Conservation (phyloP, 2,329 filamentous ascomycete species). For the Botrytis paeoniae region DNA sequence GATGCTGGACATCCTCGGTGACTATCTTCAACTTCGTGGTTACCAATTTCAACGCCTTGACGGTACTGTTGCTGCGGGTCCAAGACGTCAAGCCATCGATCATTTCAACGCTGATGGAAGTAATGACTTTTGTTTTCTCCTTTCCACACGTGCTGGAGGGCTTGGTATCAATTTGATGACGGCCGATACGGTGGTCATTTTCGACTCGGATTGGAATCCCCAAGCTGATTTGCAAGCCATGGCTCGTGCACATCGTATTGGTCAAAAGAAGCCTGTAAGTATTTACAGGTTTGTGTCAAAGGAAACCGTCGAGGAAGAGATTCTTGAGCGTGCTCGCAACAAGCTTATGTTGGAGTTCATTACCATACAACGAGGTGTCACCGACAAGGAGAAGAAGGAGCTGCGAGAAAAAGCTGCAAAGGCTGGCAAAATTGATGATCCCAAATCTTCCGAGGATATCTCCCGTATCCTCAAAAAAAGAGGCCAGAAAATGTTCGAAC, state of each 20-base stretch:
- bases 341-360: constrained; percentile 97
- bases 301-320: constrained; percentile 97
- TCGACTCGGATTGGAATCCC: constrained; percentile 98
- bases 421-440: constrained; percentile 74
- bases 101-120: constrained; percentile 98
- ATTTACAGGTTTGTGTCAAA: constrained; percentile 97
- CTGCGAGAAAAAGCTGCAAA: constrained; percentile 72
- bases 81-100: constrained; percentile 90
- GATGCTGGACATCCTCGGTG: constrained; percentile 93
- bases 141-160: constrained; percentile 93
- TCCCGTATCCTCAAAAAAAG: constrained; percentile 94
- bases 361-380: constrained; percentile 94
- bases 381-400: constrained; percentile 84
- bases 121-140: constrained; percentile 91
- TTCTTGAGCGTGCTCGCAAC: constrained; percentile 91
- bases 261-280: constrained; percentile 92
- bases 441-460: constrained; percentile 89
- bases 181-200: constrained; percentile 94
- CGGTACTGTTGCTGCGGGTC: constrained; percentile 85
- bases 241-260: constrained; percentile 96
- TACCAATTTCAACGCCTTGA: constrained; percentile 94
- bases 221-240: constrained; percentile 98
- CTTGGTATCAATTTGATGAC: constrained; percentile 99
- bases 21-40: constrained; percentile 89
- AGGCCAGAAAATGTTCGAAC: constrained; percentile 99